Evolutionary conservation across 2,329 filamentous ascomycete species (phyloP), one percentile per base, ranked within the genome.

Genomic region (Penicillium sp.): DNA sequence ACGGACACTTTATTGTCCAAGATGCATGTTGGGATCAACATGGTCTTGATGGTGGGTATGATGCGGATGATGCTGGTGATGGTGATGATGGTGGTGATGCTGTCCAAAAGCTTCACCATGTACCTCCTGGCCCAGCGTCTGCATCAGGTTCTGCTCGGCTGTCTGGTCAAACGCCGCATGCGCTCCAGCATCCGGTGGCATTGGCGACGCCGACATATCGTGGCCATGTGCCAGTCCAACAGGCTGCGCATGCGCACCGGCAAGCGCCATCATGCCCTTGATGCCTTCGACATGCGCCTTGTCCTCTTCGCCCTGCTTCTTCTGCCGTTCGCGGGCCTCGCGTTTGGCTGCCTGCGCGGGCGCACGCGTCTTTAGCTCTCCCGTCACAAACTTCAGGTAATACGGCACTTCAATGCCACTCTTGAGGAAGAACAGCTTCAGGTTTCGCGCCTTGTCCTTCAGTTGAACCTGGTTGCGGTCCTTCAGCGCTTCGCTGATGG

Each of bases 381-480:
- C 89, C 0, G 89, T 95, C 10, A 95, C 89, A 29, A 86, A 87
- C 61, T 90, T 84, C 21, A 95, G 72, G 59, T 93, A 93, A 60
- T 87, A 88, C 0, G 89, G 89, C 66, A 95, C 90, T 61, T 95
- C 89, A 4, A 88, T 89, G 45, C 88, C 88, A 17, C 85, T 91
- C 72, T 95, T 95, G 47, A 95, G 72, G 68, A 95, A 95, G 72
- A 93, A 95, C 0, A 95, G 72, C 67, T 95, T 95, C 43, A 95
- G 71, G 57, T 95, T 95, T 43, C 88, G 78, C 1, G 88, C 88
- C 69, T 95, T 95, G 64, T 95, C 88, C 67, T 95, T 95, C 12
- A 95, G 75, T 64, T 95, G 89, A 0, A 95, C 89, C 63, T 95
- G 88, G 39, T 89, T 94, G 31, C 88, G 80, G 64, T 95, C 89